Evolutionary conservation across 1,139 yeast species (phyloP), one percentile per base, ranked within the genome.

Genomic region (Saccharomycopsis crataegensis): DNA sequence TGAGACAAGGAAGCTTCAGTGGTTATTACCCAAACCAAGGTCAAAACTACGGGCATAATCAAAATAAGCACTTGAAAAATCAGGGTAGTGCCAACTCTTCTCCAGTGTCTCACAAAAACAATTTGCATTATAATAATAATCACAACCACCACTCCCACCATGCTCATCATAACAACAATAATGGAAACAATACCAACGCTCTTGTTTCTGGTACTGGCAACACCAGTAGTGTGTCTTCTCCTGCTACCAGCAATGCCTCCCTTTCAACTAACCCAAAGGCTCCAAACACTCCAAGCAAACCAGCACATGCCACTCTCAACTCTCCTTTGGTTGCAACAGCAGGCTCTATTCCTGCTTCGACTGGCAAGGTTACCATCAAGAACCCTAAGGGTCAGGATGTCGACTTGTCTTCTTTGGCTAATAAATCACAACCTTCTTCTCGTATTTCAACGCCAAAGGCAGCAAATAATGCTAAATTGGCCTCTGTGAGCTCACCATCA

Each of bases 341-440:
- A 12, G 49, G 17, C n/a, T 12, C 28, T 14, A n/a, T 5, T 32
- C 8, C 44, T 9, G 32, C 46, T n/a, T 43, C 43, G 9, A 16
- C 46, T 11, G 48, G 44, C 11, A 52, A 49, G 42, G 46, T 53
- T 31, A 33, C 54, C 14, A 53, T 53, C 14, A 53, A 48, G 40
- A 53, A 50, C 36, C 45, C 54, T 3, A 40, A 50, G n/a, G 57
- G 57, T 33, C 49, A 53, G 36, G 51, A 51, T 37, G 48, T 53
- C 38, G 55, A 43, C 33, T 51, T 53, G 46, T 28, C 17, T 12
- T 38, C 42, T 11, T 40, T 53, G 28, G 57, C 57, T 36, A n/a
- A 28, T 36, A 42, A 36, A 14, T 41, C 43, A 41, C 43, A n/a
- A n/a, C 8, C 48, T 28, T 28, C 48, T 28, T 32, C 47, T 37